These are phyloP conservation scores for Comarum palustre DNA, from an alignment of 306 rosid genomes.

Conservation along the genomic window DNA sequence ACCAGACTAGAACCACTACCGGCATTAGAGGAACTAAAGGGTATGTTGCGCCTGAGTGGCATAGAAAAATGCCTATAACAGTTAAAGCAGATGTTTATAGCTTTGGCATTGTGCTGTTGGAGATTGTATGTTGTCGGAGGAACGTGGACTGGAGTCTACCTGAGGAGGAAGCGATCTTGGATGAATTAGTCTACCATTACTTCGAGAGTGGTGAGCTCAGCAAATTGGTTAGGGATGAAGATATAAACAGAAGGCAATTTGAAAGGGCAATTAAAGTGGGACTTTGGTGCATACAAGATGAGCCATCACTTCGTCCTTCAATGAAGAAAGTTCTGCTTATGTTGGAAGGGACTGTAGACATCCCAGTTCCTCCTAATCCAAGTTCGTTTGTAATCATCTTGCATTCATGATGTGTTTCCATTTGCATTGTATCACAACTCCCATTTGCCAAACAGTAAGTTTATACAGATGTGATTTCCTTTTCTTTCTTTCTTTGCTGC, in stretches of 20 bases:
- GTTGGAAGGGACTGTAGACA: constrained; percentile 29
- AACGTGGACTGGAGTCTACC: constrained; percentile 16
- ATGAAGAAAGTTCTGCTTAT: constrained; percentile 26
- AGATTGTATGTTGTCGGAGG: constrained; percentile 21
- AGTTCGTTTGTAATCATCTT: not conserved
- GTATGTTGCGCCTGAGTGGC: constrained; percentile 38
- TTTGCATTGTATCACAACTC: not conserved
- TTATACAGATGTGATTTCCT: not conserved
- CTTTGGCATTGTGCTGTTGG: constrained; percentile 31
- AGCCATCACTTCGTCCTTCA: constrained; percentile 25
- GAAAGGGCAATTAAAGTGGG: constrained; percentile 26
- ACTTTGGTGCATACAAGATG: constrained; percentile 34
- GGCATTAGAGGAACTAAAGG: constrained; percentile 36
- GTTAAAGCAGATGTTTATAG: constrained; percentile 33
- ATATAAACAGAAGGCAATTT: constrained; percentile 4
- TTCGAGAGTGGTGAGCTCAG: constrained; percentile 18
- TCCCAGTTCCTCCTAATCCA: constrained; percentile 11
- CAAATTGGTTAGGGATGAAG: constrained; percentile 9
- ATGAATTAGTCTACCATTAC: constrained; percentile 17
- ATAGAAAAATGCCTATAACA: constrained; percentile 13
- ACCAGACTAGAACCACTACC: constrained; percentile 29
- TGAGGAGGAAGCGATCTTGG: constrained; percentile 24
- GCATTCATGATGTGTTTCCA: not conserved
- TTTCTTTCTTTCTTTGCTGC: not conserved
- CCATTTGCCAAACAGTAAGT: not conserved